Base-by-base conservation (phyloP, 495 filamentous ascomycete species). In the Neurospora africana region DNA sequence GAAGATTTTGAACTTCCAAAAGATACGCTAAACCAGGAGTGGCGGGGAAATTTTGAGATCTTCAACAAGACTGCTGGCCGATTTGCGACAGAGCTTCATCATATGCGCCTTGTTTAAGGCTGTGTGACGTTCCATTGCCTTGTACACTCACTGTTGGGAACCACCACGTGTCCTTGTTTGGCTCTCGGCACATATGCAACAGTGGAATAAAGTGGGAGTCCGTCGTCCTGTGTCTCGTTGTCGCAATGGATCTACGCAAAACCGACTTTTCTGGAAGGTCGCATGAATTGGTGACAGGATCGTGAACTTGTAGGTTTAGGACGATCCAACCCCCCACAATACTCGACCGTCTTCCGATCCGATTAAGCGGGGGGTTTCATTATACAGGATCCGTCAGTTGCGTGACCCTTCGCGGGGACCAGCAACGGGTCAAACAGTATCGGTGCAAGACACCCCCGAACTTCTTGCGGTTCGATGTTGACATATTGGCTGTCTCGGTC, bases 121-220 rank as follows among this genome's bases (percentile, higher is more conserved):
- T 33, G 53, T 65, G 53, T 65, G 53, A 65, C 53, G 53, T 65
- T 65, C 15, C 53, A 65, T 65, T 65, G 53, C 53, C 53, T 65
- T 58, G 37, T 43, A 37, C 38, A 21, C 13, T n/a, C 39, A 23
- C 33, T 35, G 15, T 39, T 40, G 40, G 23, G 41, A 44, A 40
- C 19, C 41, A 71, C 72, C 72, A 71, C 69, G 69, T 74, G 43
- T 69, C 30, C 68, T 23, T 69, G 35, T 61, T 69, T 40, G 53
- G 53, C 53, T 33, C 27, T 65, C 53, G 35, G 7, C 27, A 65
- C 23, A 61, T 65, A 65, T 65, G 30, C 27, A 30, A 27, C 6
- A 65, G 15, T 30, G 27, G 53, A 33, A 30, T 30, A 4, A 65
- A 65, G 53, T 9, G 27, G 53, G 53, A 65, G 15, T 27, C 53